These are phyloP conservation scores for Diaporthe australafricana DNA, from an alignment of 2,329 filamentous ascomycete genomes.

Conservation along the genomic window DNA sequence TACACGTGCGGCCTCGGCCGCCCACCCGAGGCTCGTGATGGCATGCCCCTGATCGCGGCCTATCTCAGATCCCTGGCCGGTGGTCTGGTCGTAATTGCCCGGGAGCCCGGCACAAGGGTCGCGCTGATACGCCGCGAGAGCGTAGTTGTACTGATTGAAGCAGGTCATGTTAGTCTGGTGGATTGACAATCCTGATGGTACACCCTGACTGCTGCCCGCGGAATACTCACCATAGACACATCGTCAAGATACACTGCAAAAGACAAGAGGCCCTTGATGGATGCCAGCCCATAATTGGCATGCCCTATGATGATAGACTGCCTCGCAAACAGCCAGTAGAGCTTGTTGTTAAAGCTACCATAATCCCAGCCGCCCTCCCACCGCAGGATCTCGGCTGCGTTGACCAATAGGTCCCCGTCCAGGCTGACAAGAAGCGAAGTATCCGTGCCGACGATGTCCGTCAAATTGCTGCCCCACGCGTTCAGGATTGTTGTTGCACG, in stretches of 20 bases:
- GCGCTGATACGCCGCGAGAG: slow-evolving; percentile 49
- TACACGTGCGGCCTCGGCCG: slow-evolving; percentile 47
- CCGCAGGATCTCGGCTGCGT: slow-evolving; percentile 57
- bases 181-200: background rate
- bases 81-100: slow-evolving; percentile 45
- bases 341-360: slow-evolving; percentile 51
- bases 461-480: slow-evolving; percentile 49
- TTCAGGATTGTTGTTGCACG: slow-evolving; percentile 50
- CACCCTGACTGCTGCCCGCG: background rate
- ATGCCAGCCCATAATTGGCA: slow-evolving; percentile 56
- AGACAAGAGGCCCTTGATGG: slow-evolving; percentile 51
- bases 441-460: slow-evolving; percentile 49
- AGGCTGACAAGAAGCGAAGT: slow-evolving; percentile 51
- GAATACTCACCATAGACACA: slow-evolving; percentile 45
- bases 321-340: slow-evolving; percentile 55
- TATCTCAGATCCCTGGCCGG: slow-evolving; percentile 51
- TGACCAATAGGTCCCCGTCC: slow-evolving; percentile 53
- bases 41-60: slow-evolving; percentile 53
- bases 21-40: slow-evolving; percentile 48
- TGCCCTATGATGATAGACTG: slow-evolving; percentile 53
- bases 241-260: slow-evolving; percentile 56
- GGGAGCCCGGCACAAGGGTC: slow-evolving; percentile 51
- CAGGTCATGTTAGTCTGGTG: background rate
- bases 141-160: slow-evolving; percentile 50
- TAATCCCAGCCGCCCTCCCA: slow-evolving; percentile 56